Conservation (phyloP, 495 filamentous ascomycete species). For the Daldinia concentrica region DNA sequence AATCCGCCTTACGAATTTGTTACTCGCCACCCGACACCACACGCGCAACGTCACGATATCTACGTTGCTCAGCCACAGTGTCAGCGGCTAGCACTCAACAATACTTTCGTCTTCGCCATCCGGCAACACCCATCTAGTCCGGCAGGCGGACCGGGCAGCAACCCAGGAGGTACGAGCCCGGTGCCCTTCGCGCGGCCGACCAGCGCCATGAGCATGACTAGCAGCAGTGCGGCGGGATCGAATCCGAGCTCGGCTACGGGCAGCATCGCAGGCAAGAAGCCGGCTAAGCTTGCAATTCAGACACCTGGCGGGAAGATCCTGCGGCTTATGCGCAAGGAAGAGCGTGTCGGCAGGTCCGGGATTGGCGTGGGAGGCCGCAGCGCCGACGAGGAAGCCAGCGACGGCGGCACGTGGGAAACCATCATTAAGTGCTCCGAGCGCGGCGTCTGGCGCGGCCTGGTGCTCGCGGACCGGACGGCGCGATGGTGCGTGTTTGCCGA, state of each 20-base stretch:
- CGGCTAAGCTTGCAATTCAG: conserved; percentile 95
- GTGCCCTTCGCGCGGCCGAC: conserved; percentile 75
- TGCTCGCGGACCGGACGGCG: conserved; percentile 93
- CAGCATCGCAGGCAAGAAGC: conserved; percentile 70
- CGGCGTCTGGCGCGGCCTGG: conserved; percentile 90
- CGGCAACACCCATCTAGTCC: conserved; percentile 85
- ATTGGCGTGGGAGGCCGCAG: conserved; percentile 54
- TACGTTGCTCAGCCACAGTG: conserved; percentile 97
- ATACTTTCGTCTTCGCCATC: conserved; percentile 96
- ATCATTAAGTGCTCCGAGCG: conserved; percentile 95
- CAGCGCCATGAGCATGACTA: conserved; percentile 85
- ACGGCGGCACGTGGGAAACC: conserved; percentile 93
- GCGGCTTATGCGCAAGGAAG: conserved; percentile 86
- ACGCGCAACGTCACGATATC: conserved; percentile 94
- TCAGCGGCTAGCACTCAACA: conserved; percentile 83
- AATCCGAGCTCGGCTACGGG: conserved; percentile 59
- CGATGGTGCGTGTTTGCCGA: conserved; percentile 99
- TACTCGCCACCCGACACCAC: conserved; percentile 92
- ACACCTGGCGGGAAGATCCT: conserved; percentile 95
- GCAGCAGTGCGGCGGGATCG: conserved; percentile 68
- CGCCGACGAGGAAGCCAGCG: conserved; percentile 65
- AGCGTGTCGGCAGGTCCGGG: conserved; percentile 63
- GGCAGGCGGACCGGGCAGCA: conserved; percentile 55
- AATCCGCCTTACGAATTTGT: conserved; percentile 96
- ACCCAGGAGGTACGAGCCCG: conserved; percentile 68